phyloP scores from a whole-genome alignment of 371 early-diverging fungal genomes.

The Gilbertella persicaria region DNA sequence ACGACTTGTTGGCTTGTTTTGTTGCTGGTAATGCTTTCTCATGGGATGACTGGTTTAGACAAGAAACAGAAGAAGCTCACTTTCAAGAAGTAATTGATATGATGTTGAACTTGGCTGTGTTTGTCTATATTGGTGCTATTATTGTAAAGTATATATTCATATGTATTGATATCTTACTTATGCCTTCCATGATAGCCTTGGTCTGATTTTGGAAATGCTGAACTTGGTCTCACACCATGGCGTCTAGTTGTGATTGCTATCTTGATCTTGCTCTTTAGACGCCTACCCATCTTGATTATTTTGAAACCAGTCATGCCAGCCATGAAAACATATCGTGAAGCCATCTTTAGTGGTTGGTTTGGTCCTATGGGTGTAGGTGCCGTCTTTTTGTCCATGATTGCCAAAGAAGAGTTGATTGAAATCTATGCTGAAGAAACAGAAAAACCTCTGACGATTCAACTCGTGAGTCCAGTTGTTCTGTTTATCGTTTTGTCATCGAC shows the following conservation, averaged over 20 bases:
- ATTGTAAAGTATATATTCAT: conserved; percentile 49
- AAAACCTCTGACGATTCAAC: conserved; percentile 24
- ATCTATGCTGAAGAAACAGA: conserved; percentile 27
- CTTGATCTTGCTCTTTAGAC: conserved; percentile 77
- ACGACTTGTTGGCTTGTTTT: conserved; percentile 90
- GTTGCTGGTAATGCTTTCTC: conserved; percentile 89
- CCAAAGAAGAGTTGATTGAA: conserved; percentile 53
- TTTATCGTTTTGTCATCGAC: conserved; percentile 79
- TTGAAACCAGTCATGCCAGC: conserved; percentile 74
- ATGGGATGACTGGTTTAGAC: conserved; percentile 90
- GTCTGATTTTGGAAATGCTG: conserved; percentile 60
- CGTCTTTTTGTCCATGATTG: conserved; percentile 72
- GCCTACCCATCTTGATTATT: conserved; percentile 77
- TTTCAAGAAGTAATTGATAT: conserved; percentile 92
- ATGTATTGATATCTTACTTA: not conserved
- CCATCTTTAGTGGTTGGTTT: conserved; percentile 95
- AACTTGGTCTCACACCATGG: conserved; percentile 63
- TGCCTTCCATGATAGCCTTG: conserved; percentile 61
- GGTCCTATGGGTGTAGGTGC: conserved; percentile 92
- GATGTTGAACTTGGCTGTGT: conserved; percentile 86
- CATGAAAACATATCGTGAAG: conserved; percentile 76
- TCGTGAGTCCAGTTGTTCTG: conserved; percentile 66
- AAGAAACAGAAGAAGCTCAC: conserved; percentile 84
- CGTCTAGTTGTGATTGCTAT: conserved; percentile 68
- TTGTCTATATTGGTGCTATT: conserved; percentile 89